Base-by-base conservation (phyloP, 129 eudicot species). In the Daucus carota region DNA sequence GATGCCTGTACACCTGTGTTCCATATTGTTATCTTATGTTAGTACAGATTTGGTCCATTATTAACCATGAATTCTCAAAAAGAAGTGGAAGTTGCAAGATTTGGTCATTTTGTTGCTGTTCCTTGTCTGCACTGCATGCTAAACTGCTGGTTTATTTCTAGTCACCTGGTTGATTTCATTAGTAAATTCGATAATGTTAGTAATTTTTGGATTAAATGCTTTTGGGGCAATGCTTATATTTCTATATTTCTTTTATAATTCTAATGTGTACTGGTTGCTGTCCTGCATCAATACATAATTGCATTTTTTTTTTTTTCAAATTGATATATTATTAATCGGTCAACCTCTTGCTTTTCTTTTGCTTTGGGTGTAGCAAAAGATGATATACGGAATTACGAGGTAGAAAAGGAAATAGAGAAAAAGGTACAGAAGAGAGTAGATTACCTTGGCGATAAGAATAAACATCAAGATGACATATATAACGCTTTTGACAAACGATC, bases 331-430 rank as follows among this genome's bases (percentile, higher is more conserved):
- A 22, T 45, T 22, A 54, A 47, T 69, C 70, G 33, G 73, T 60
- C 52, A 76, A 13, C 40, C 60, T 43, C 50, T 26, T 46, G 47
- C 34, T 45, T 6, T 70, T 45, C 18, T 40, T 6, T 74, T 32
- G 33, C 34, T 29, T 66, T 33, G n/a, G n/a, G 43, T 66, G 6
- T 66, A 15, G 17, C 9, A 66, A 87, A 80, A 75, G 91, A 88
- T 75, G 97, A 83, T 20, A n/a, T 80, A 73, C 85, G 82, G 50
- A 93, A 85, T 85, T 80, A 86, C 12, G 97, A 93, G 34, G 66
- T 83, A 76, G 98, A 90, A 75, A 88, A 83, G 72, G 96, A 92
- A 54, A 80, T 77, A 17, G 97, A 93, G 81, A 91, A 86, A 72
- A 82, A 90, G 75, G 73, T 78, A 72, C 86, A 85, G 73, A 88